Evolutionary conservation across 768 basidiomycete species (phyloP), one percentile per base, ranked within the genome.

Genomic region (Agrocybe chaxingu): DNA sequence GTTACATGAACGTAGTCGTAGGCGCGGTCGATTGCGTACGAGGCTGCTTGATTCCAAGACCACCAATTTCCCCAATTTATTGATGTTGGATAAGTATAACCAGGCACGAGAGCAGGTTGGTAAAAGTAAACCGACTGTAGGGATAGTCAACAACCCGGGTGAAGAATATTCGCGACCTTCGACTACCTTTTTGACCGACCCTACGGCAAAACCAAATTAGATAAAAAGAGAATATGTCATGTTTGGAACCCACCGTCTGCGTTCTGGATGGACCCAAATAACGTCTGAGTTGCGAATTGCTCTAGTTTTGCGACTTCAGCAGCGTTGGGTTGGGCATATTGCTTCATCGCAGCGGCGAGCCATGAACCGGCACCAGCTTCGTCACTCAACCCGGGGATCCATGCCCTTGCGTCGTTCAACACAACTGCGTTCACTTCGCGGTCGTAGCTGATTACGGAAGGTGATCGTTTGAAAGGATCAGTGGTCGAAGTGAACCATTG

Each of bases 321-420:
- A 0, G 76, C 77, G 53, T 69, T 75, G 1, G 80, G 80, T 52
- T 80, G 79, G 1, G 69, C 76, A 53, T 65, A 82, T 56, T 82
- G 77, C 53, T 81, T 82, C 78, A 80, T 76, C 3, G 73, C 64
- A 12, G 76, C 79, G 7, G 80, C 78, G 10, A 82, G 57, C 78
- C 78, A 81, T 18, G 78, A 79, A 8, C 79, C 79, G 0, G 80
- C 79, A 29, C 80, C 80, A n/a, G 76, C 80, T 60, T 82, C 80
- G 54, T 82, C 79, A 44, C 77, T 79, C 51, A 81, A 56, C 0
- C 80, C 80, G n/a, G 78, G 74, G 45, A 82, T 82, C 80, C 80
- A 82, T 10, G 78, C 78, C 35, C 80, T 62, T 10, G 77, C 69
- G 48, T 80, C 80, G 54, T 81, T 72, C 54, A 61, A 70, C 1